phyloP scores from a whole-genome alignment of 345 rosid species.

The Eucalyptus victrix region DNA sequence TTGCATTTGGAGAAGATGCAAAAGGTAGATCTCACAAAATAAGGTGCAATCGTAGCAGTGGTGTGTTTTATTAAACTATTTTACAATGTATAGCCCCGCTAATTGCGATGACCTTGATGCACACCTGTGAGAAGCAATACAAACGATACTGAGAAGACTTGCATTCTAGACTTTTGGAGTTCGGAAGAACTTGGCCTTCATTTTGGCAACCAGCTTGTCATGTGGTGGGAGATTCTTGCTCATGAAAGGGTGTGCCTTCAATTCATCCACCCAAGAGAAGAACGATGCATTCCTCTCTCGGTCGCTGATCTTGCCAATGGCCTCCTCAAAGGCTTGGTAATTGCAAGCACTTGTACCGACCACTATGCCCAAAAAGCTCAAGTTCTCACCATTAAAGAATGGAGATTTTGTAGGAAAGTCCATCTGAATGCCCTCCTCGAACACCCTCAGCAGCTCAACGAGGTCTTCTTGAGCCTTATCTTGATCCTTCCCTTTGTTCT shows the following conservation, averaged over 20 bases:
- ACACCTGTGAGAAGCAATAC: too few species aligned
- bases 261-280: constrained; percentile 1
- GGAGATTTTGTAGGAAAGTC: not conserved
- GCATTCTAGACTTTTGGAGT: not conserved
- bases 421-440: constrained; percentile 1
- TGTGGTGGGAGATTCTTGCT: constrained; percentile 3
- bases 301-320: not conserved
- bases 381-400: not conserved
- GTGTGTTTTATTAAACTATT: too few species aligned
- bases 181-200: not conserved
- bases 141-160: too few species aligned
- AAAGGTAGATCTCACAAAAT: too few species aligned
- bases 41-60: too few species aligned
- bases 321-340: constrained; percentile 4
- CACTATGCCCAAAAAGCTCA: constrained; percentile 3
- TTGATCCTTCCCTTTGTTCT: not conserved
- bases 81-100: too few species aligned
- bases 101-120: too few species aligned
- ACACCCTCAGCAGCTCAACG: not conserved
- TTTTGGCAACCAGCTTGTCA: not conserved
- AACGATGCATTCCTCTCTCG: not conserved
- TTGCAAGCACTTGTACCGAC: not conserved
- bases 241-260: not conserved
- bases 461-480: not conserved
- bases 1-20: too few species aligned